Base-by-base conservation (phyloP, 2,329 filamentous ascomycete species). In the Xylariaceae sp. region DNA sequence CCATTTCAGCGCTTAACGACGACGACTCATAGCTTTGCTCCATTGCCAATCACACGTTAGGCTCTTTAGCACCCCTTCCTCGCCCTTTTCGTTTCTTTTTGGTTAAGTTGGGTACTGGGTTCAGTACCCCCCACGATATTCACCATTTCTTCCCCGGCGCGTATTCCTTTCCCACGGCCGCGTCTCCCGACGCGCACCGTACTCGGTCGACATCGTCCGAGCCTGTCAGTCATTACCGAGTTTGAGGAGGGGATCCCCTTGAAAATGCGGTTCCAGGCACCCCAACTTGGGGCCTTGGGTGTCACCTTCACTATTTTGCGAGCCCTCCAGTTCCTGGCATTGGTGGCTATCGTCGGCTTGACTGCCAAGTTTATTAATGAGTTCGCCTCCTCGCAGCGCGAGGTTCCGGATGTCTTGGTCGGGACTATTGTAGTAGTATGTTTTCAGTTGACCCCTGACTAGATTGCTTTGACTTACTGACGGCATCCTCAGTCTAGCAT, bases 341-440 rank as follows among this genome's bases (percentile, higher is more conserved):
- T 96, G 70, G 79, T 94, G 59, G 79, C 86, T 60, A 85, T 94
- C 66, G 88, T 96, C 65, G 90, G 91, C 51, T 84, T 96, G 73
- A 86, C 86, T 0, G 84, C 88, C 69, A 91, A 92, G 74, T 95
- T 96, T 74, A 87, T 96, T 69, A 81, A 86, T 23, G 82, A 89
- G 67, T 91, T 95, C 72, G 84, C 90, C 50, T 77, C 79, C 49
- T 82, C 80, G 18, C 81, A 86, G 63, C 82, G 87, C 57, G 79
- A 82, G 35, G 85, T 88, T 0, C 89, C 91, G 0, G 78, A 83
- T 55, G 85, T 92, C 51, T 79, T 97, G 18, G 83, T 96, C 35
- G 90, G 86, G 35, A 91, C 90, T 2, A 80, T 96, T 63, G 84
- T 84, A 62, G 84, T 96, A 66, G 92, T 96, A 82, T 70, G 89